Evolutionary conservation across 176 grass and related monocot genomes (phyloP).

Genomic region (Puya raimondii): DNA sequence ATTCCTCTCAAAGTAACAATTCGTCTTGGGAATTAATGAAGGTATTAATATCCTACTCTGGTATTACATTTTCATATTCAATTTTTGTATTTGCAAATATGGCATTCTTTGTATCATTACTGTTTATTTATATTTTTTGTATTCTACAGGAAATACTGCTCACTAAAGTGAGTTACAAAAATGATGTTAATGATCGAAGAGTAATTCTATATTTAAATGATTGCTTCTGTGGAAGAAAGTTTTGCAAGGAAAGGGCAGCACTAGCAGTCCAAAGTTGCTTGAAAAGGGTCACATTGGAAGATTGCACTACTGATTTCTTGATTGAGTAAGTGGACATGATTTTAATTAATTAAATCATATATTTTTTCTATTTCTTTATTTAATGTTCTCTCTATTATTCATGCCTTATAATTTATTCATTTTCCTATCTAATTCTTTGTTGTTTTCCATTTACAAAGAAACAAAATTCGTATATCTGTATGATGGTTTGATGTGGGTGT

Average conservation of each 20-base stretch:
- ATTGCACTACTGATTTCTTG: constrained; percentile 62
- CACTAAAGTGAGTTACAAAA: constrained; percentile 45
- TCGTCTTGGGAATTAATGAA: constrained; percentile 97
- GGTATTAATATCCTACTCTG: constrained; percentile 25
- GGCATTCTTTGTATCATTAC: neutral
- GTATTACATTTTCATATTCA: constrained; percentile 15
- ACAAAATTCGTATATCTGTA: too few relatives aligned
- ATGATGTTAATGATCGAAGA: constrained; percentile 56
- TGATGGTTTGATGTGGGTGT: too few relatives aligned
- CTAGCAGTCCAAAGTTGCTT: constrained; percentile 65
- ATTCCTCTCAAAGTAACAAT: constrained; percentile 91
- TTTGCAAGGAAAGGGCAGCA: constrained; percentile 91
- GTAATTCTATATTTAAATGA: constrained; percentile 80
- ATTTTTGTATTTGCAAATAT: constrained; percentile 13
- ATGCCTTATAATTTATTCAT: constrained; percentile 5
- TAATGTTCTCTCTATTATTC: neutral
- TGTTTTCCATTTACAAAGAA: neutral
- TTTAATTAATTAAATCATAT: neutral
- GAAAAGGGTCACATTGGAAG: constrained; percentile 55
- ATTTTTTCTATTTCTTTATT: neutral
- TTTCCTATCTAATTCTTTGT: neutral
- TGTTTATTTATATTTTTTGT: constrained; percentile 13
- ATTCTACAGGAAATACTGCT: constrained; percentile 67
- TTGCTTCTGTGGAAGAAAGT: constrained; percentile 67
- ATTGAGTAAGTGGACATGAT: constrained; percentile 58